Evolutionary conservation across 768 basidiomycete species (phyloP).

Genomic region (Fibroporia radiculosa): DNA sequence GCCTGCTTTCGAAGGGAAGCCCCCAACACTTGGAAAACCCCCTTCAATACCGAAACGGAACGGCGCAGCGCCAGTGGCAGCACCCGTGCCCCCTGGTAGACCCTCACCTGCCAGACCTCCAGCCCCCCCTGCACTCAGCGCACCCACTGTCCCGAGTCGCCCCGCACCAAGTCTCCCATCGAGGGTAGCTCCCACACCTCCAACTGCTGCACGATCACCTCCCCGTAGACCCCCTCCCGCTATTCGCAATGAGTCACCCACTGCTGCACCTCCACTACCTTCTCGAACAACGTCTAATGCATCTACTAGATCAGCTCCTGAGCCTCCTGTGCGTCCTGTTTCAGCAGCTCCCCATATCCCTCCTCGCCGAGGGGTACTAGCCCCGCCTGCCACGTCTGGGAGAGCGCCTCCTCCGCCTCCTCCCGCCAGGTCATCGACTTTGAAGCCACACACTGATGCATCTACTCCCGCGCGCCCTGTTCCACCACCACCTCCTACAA

Average conservation of each 20-base stretch:
- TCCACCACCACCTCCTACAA: slow-evolving; percentile 36
- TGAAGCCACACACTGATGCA: slow-evolving; percentile 16
- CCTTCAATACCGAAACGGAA: slow-evolving; percentile 54
- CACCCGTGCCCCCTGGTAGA: slow-evolving; percentile 29
- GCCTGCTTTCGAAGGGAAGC: slow-evolving; percentile 41
- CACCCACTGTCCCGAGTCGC: slow-evolving; percentile 14
- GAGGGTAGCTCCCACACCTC: slow-evolving; percentile 29
- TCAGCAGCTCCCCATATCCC: slow-evolving; percentile 11
- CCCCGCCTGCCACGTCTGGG: slow-evolving; percentile 18
- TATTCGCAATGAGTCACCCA: slow-evolving; percentile 27
- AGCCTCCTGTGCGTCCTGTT: slow-evolving; percentile 14
- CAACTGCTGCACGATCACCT: slow-evolving; percentile 31
- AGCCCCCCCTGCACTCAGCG: slow-evolving; percentile 23
- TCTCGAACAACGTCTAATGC: slow-evolving; percentile 19
- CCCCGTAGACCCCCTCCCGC: slow-evolving; percentile 23
- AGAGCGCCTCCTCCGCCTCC: slow-evolving; percentile 20
- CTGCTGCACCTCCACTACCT: slow-evolving; percentile 22
- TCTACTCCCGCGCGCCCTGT: slow-evolving; percentile 22
- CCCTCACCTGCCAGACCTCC: slow-evolving; percentile 28
- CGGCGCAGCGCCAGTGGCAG: slow-evolving; percentile 26
- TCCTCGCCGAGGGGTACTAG: slow-evolving; percentile 19
- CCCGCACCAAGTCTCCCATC: slow-evolving; percentile 22
- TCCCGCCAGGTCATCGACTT: slow-evolving; percentile 17
- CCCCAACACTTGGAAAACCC: slow-evolving; percentile 56
- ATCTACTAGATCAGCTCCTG: slow-evolving; percentile 18